Conservation (phyloP, 2,329 filamentous ascomycete species). For the Ploettnerulaceae sp. region DNA sequence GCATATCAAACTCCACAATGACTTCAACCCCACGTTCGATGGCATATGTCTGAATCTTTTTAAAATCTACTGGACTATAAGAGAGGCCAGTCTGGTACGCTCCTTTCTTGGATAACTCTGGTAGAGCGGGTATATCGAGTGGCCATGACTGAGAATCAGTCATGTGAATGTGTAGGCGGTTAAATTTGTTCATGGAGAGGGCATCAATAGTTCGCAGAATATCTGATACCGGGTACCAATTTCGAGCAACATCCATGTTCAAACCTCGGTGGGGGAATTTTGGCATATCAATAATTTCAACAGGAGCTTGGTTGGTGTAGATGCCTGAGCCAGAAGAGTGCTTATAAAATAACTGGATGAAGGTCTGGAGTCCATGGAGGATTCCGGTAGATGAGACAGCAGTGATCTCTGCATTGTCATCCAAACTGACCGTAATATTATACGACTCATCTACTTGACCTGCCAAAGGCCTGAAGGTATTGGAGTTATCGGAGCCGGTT, state of each 20-base stretch:
- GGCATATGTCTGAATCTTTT: conserved; percentile 65
- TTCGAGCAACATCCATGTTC: conserved; percentile 72
- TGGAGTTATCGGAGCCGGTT: conserved; percentile 46
- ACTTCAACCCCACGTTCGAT: conserved; percentile 63
- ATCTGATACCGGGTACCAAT: conserved; percentile 48
- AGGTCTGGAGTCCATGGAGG: conserved; percentile 68
- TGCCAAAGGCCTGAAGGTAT: conserved; percentile 55
- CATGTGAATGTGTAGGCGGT: conserved; percentile 73
- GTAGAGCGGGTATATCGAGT: conserved; percentile 70
- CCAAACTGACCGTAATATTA: conserved; percentile 52
- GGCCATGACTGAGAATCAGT: conserved; percentile 86
- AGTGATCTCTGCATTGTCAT: conserved; percentile 57
- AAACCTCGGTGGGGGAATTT: conserved; percentile 73
- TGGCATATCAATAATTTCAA: conserved; percentile 67
- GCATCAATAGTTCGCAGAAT: conserved; percentile 74
- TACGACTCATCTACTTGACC: conserved; percentile 74
- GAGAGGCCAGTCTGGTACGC: conserved; percentile 64
- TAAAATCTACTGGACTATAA: conserved; percentile 63
- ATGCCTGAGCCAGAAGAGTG: conserved; percentile 53
- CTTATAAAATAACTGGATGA: conserved; percentile 74
- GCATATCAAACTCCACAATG: conserved; percentile 75
- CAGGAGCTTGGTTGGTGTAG: conserved; percentile 68
- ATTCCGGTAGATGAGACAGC: conserved; percentile 65
- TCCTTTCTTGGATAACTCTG: conserved; percentile 66
- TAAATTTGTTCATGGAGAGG: conserved; percentile 75